Conservation (phyloP, 495 filamentous ascomycete species). For the Podospora conica region DNA sequence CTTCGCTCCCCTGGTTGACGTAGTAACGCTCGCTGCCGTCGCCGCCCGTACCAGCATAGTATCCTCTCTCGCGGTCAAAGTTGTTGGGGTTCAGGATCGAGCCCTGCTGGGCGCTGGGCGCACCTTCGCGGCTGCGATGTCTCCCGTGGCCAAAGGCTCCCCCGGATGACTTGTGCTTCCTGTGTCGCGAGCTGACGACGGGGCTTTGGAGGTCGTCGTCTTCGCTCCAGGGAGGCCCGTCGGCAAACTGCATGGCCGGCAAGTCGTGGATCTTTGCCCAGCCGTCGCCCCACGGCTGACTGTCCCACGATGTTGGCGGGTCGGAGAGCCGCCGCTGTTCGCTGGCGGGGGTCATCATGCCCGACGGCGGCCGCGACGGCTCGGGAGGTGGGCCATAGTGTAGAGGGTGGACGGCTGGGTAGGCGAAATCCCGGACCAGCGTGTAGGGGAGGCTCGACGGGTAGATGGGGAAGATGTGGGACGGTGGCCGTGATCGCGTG, state of each 20-base stretch:
- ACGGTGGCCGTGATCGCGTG: conserved; percentile 68
- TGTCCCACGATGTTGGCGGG: conserved; percentile 60
- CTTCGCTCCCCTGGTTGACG: conserved; percentile 61
- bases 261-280: conserved; percentile 54
- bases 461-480: conserved; percentile 74
- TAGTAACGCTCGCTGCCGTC: conserved; percentile 77
- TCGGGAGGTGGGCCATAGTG: conserved; percentile 91
- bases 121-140: conserved; percentile 30
- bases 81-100: conserved; percentile 37
- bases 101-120: conserved; percentile 28
- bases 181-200: conserved; percentile 69
- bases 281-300: conserved; percentile 37
- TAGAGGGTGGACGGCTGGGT: conserved; percentile 70
- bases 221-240: conserved; percentile 95
- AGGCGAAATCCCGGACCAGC: conserved; percentile 92
- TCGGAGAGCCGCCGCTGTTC: conserved; percentile 77
- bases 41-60: conserved; percentile 59
- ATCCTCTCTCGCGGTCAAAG: conserved; percentile 52
- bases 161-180: conserved; percentile 72
- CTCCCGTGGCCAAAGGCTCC: conserved; percentile 43
- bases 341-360: conserved; percentile 77
- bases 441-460: conserved; percentile 85
- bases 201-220: conserved; percentile 94
- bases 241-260: conserved; percentile 78
- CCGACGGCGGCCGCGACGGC: conserved; percentile 58